Conservation (phyloP, 2,329 filamentous ascomycete species). For the Bertia moriformis region DNA sequence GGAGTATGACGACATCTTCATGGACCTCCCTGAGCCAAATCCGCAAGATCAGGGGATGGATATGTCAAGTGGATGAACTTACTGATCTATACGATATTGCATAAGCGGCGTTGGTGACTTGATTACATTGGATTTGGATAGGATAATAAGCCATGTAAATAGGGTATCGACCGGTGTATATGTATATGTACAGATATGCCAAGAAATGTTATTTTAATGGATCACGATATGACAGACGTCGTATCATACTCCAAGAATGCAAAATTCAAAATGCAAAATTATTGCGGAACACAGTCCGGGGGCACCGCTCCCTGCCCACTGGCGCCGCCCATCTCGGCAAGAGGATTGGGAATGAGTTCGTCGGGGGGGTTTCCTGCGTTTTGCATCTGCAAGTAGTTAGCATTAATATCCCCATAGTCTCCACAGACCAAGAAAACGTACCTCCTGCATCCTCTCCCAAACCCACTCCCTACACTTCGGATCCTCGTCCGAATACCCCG, state of each 20-base stretch:
- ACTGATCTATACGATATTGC: not conserved
- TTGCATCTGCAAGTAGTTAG: constrained; percentile 64
- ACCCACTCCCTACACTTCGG: constrained; percentile 75
- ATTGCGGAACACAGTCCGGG: not conserved
- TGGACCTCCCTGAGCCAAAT: not conserved
- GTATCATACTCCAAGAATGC: not conserved
- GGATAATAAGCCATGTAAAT: no score
- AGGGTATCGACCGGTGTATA: not conserved
- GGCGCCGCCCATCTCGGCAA: not conserved
- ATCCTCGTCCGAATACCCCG: constrained; percentile 69
- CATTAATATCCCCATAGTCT: not conserved
- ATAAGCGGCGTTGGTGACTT: not conserved
- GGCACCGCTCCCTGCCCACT: not conserved
- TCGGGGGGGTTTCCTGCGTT: constrained; percentile 75
- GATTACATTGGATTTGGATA: no score
- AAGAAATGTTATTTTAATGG: not conserved
- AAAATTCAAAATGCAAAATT: not conserved
- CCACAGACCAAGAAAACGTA: constrained; percentile 22
- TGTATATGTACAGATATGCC: constrained; percentile 1
- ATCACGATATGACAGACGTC: not conserved
- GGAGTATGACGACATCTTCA: constrained; percentile 1
- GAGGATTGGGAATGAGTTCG: constrained; percentile 48
- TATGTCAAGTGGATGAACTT: constrained; percentile 1
- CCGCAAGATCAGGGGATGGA: not conserved
- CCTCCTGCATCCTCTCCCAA: constrained; percentile 95